A percentile compares a stretch with the other conserved stretches of the same genome.
Evolutionary conservation across 176 grass and related monocot genomes (phyloP).

Genomic region (Aegilops bicornis): DNA sequence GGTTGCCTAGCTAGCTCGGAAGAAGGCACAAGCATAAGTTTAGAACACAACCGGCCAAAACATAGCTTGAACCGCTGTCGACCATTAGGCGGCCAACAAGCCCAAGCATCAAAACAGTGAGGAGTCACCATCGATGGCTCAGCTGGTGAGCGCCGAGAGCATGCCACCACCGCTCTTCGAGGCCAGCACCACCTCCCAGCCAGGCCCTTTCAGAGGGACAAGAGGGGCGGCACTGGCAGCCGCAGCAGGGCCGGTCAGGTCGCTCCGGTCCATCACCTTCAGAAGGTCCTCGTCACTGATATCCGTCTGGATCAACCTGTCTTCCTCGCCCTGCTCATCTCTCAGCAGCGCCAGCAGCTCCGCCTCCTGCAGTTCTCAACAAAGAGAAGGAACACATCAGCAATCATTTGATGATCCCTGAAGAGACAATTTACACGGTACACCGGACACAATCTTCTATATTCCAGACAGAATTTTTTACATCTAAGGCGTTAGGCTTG

Average conservation of each 20-base stretch:
- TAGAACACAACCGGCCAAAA: neutral
- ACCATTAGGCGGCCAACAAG: slow-evolving; percentile 27
- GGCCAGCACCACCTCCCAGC: slow-evolving; percentile 87
- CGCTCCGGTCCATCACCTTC: slow-evolving; percentile 72
- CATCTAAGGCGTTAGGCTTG: slow-evolving; percentile 67
- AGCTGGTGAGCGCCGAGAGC: slow-evolving; percentile 72
- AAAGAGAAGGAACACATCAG: neutral
- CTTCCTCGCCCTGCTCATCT: slow-evolving; percentile 66
- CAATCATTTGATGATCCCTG: neutral
- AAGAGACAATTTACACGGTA: too few species aligned
- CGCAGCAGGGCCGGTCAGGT: slow-evolving; percentile 33
- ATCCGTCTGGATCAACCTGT: slow-evolving; percentile 75
- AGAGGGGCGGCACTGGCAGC: neutral
- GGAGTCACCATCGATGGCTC: neutral
- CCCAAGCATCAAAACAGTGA: slow-evolving; percentile 5
- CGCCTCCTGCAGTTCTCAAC: slow-evolving; percentile 36
- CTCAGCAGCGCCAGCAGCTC: slow-evolving; percentile 78
- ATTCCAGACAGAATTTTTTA: neutral
- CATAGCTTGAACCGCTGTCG: neutral
- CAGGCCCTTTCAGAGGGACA: slow-evolving; percentile 71
- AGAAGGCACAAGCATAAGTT: neutral
- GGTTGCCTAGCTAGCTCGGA: slow-evolving; percentile 5
- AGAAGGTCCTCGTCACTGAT: slow-evolving; percentile 61
- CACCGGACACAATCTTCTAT: too few species aligned
- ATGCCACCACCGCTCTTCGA: slow-evolving; percentile 66